phyloP scores from a whole-genome alignment of 2,329 filamentous ascomycete species.

The Monosporascus sp. region DNA sequence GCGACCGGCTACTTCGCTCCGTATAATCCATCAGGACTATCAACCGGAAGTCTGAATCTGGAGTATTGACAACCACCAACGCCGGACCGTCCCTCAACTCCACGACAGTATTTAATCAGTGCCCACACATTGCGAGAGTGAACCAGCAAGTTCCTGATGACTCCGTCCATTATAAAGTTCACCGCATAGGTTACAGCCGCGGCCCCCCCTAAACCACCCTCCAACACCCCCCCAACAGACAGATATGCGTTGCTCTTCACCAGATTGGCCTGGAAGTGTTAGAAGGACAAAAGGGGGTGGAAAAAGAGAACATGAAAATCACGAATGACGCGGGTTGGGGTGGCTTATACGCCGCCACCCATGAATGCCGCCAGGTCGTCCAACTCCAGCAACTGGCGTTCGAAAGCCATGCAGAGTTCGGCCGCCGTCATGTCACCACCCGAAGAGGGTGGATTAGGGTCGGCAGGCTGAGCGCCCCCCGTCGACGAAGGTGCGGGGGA shows the following conservation, averaged over 20 bases:
- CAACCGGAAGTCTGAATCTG: not conserved
- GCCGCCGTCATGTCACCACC: constrained; percentile 51
- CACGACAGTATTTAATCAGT: not conserved
- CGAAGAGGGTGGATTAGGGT: constrained; percentile 19
- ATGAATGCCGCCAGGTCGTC: constrained; percentile 60
- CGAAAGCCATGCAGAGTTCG: constrained; percentile 55
- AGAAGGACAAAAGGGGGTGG: too few species aligned
- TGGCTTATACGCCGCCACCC: constrained; percentile 52
- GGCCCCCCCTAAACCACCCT: too few species aligned
- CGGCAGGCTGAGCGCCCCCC: constrained; percentile 15
- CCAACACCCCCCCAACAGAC: too few species aligned
- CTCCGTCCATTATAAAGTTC: not conserved
- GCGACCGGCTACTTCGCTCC: not conserved
- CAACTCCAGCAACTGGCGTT: constrained; percentile 55
- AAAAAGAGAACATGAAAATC: too few species aligned
- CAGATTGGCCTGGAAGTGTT: too few species aligned
- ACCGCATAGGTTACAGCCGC: not conserved
- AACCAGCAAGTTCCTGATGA: not conserved
- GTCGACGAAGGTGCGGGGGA: constrained; percentile 26
- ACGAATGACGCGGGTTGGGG: too few species aligned
- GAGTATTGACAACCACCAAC: not conserved
- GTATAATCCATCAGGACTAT: not conserved
- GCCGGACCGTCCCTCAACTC: not conserved
- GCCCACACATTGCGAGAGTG: not conserved
- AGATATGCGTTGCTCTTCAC: too few species aligned